Evolutionary conservation across 2,329 filamentous ascomycete species (phyloP), one percentile per base, ranked within the genome.

Genomic region (Exophiala sideris): DNA sequence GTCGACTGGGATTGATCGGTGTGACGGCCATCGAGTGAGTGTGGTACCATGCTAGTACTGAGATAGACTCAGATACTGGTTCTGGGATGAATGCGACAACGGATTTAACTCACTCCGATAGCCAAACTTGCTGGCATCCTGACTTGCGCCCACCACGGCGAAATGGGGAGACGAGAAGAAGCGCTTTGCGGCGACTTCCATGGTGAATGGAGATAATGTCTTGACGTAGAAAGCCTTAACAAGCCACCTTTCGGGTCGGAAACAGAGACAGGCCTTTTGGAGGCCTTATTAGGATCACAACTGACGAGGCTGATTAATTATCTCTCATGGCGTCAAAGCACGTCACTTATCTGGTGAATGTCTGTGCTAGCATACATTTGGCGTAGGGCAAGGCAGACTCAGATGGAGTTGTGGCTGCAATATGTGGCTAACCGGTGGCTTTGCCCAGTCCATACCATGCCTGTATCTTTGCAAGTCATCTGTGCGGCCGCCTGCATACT

Each of bases 41-140:
- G 52, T 89, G 81, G 71, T 97, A 97, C 92, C 92, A 97, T 11
- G 82, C 82, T 68, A 96, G 89, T 62, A 97, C 91, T 95, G 66
- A 10, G 41, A 2, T 34, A 11, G 33, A 48, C 50, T 29, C 48
- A 54, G 36, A 42, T 21, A 33, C 10, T 52, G 42, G 57, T 35
- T 48, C 12, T 52, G 56, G 62, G 8, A 57, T 34, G 36, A 35
- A 14, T 20, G 21, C 56, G 41, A 57, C 32, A 32, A 24, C 16
- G 14, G n/a, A 39, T 35, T 29, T 10, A 14, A 47, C 56, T 48
- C 51, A 56, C 51, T 59, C 32, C 50, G 46, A 72, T 96, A 87
- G 20, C 94, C 92, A 67, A 88, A 96, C 71, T 96, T 96, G 68
- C 79, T 76, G 38, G 87, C 78, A 72, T 95, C 90, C 48, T 88